A percentile compares a stretch with the other conserved stretches of the same genome.
Evolutionary conservation across 768 basidiomycete species (phyloP).

Genomic region (Suillus subluteus): DNA sequence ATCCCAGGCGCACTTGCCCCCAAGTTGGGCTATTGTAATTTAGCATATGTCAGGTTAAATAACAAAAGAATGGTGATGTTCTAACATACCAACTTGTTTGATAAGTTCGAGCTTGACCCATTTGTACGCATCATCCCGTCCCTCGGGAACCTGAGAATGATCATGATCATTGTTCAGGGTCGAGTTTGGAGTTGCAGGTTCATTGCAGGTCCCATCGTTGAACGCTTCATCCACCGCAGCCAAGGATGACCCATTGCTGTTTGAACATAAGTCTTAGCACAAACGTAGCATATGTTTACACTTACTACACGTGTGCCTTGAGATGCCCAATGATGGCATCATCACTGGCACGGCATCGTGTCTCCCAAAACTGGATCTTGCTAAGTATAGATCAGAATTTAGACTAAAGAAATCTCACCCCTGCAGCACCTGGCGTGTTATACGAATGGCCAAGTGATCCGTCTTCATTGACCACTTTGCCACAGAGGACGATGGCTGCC

Average conservation of each 20-base stretch:
- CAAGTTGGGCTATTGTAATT: neutral
- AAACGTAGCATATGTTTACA: neutral
- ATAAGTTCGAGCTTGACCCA: neutral
- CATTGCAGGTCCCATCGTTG: neutral
- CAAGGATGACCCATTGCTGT: neutral
- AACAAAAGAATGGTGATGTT: neutral
- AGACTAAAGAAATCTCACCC: neutral
- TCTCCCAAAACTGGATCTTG: slow-evolving; percentile 11
- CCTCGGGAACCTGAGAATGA: neutral
- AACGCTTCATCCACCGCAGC: neutral
- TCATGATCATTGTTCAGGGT: neutral
- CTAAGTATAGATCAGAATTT: neutral
- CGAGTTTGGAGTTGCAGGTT: too few species aligned
- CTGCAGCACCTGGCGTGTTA: slow-evolving; percentile 1
- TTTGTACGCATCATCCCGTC: neutral
- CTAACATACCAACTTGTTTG: neutral
- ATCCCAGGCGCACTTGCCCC: neutral
- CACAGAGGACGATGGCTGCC: slow-evolving; percentile 11
- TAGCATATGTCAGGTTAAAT: neutral
- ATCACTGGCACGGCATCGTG: slow-evolving; percentile 6
- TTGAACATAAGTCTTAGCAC: neutral
- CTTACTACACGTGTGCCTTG: slow-evolving; percentile 18
- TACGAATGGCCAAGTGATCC: neutral
- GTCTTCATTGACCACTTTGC: slow-evolving; percentile 11
- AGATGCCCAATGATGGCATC: slow-evolving; percentile 12